Evolutionary conservation across 345 rosid genomes (phyloP).

Genomic region (Syzygium oleosum): DNA sequence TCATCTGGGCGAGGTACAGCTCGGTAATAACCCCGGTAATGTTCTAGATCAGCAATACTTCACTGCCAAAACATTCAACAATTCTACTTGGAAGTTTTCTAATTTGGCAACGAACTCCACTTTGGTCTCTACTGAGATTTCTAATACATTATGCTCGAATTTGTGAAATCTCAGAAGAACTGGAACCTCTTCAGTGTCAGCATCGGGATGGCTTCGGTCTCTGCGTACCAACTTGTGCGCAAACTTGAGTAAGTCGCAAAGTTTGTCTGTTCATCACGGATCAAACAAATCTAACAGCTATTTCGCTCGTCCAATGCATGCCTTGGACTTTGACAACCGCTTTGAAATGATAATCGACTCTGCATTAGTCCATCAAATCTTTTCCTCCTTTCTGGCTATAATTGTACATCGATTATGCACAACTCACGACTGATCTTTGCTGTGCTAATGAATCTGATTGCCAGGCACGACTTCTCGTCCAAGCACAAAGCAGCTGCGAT

Average conservation of each 20-base stretch:
- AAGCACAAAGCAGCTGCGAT: background rate
- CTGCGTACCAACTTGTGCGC: background rate
- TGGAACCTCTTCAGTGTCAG: slow-evolving; percentile 9
- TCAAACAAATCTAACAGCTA: background rate
- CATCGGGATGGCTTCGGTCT: slow-evolving; percentile 4
- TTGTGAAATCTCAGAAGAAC: slow-evolving; percentile 1
- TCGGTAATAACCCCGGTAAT: slow-evolving; percentile 2
- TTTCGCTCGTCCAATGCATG: background rate
- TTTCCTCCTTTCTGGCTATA: background rate
- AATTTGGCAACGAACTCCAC: background rate
- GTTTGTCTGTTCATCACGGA: background rate
- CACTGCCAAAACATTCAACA: background rate
- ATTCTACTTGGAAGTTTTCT: background rate
- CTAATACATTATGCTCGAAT: background rate
- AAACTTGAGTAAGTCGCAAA: background rate
- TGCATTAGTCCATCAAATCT: background rate
- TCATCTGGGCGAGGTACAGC: slow-evolving; percentile 9
- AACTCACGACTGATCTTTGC: background rate
- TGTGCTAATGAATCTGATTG: background rate
- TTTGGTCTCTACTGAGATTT: background rate
- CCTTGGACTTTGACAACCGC: background rate
- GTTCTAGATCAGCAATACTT: background rate
- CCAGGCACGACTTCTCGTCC: background rate
- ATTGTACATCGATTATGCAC: background rate
- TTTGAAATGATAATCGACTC: background rate